Evolutionary conservation across 805 yeast genomes (phyloP).

Genomic region (Dipodascus albidus): DNA sequence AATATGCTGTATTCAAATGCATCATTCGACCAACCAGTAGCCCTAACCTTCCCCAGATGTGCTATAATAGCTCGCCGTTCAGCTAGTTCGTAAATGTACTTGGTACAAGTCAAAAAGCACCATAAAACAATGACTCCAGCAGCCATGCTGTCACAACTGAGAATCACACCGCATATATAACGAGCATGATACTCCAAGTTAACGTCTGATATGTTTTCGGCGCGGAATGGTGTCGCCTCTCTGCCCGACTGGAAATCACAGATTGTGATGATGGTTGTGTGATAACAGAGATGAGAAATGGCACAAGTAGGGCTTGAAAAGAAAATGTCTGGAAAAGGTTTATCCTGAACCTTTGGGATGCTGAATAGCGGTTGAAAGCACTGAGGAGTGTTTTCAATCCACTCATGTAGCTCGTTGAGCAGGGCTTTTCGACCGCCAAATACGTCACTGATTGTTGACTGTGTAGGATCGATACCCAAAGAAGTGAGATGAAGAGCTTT

Average conservation of each 20-base stretch:
- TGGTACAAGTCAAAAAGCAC: neutral
- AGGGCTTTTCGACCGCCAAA: neutral
- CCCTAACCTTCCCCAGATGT: neutral
- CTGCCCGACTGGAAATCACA: neutral
- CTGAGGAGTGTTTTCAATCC: neutral
- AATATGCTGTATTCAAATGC: neutral
- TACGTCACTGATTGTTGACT: neutral
- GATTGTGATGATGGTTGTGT: neutral
- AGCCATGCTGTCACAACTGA: slow-evolving; percentile 1
- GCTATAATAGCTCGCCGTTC: neutral
- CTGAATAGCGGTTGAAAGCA: slow-evolving; percentile 1
- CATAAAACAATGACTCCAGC: slow-evolving; percentile 1
- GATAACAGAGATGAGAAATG: slow-evolving; percentile 1
- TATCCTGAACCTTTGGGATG: neutral
- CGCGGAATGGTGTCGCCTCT: neutral
- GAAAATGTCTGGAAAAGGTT: slow-evolving; percentile 3
- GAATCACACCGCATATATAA: slow-evolving; percentile 2
- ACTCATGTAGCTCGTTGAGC: neutral
- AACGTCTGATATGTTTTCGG: neutral
- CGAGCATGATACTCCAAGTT: slow-evolving; percentile 1
- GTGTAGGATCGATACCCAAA: neutral
- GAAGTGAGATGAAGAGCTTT: neutral
- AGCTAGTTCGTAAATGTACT: neutral
- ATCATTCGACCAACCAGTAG: neutral
- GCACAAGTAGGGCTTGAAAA: slow-evolving; percentile 1